These are phyloP conservation scores for Epipyxis sp. DNA, from an alignment of 108 stramenopile genomes.

Conservation along the genomic window DNA sequence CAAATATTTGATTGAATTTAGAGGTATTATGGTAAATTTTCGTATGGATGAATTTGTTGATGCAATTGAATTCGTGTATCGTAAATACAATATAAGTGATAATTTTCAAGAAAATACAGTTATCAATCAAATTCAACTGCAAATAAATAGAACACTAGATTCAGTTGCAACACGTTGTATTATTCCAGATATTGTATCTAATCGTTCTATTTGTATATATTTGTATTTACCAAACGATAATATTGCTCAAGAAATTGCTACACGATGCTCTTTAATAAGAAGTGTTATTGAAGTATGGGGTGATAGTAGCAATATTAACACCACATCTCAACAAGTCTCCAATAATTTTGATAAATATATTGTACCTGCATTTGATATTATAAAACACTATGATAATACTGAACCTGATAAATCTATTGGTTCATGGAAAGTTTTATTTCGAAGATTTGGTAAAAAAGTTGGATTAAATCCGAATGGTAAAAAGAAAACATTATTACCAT, in stretches of 20 bases:
- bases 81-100: not conserved
- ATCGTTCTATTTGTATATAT: not conserved
- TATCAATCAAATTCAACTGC: not conserved
- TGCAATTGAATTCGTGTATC: not conserved
- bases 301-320: not conserved
- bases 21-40: not conserved
- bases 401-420: not conserved
- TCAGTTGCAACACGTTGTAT: too few relatives aligned
- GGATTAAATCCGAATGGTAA: not conserved
- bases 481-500: not conserved
- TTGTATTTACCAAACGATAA: not conserved
- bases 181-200: not conserved
- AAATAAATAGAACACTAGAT: not conserved
- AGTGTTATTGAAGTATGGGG: not conserved
- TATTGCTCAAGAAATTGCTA: not conserved
- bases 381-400: too few relatives aligned
- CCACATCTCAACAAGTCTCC: not conserved
- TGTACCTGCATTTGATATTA: too few relatives aligned
- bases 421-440: not conserved
- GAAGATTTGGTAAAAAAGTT: not conserved
- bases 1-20: conserved; percentile 6
- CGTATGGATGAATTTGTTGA: not conserved
- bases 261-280: not conserved
- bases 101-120: not conserved
- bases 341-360: not conserved